Evolutionary conservation across 129 eudicot species (phyloP), one percentile per base, ranked within the genome.

Genomic region (sunflower (Helianthus annuus)): DNA sequence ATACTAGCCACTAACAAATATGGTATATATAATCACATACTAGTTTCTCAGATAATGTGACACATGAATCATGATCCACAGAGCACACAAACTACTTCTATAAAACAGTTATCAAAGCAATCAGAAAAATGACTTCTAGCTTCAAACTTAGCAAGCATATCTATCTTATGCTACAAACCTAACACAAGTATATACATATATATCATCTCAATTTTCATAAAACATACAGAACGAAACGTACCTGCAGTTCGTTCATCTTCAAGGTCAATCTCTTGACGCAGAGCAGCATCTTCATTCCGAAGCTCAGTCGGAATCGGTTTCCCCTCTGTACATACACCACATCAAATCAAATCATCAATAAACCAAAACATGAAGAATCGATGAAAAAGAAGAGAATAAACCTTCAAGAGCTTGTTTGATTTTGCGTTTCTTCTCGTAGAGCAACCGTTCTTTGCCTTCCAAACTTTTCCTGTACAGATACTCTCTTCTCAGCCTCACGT

Each of bases 301-400:
- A 94, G 92, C 89, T 94, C 98, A 19, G 98, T 94, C 10, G 98
- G 97, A 79, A 90, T 90, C 42, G 98, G 96, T 44, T 90, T 94
- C 6, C 98, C 97, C 91, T 94, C 98, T 94, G 75, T 24, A 45
- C 40, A 19, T 19, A 19, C 22, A 19, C 22, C 22, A 19, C 22
- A 78, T 3, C n/a, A 42, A 34, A 27, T 14, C 5, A 63, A 0
- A 48, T 29, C 22, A 27, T 3, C 36, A 2, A 14, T 6, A 14
- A 14, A 48, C 2, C 6, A 12, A 6, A 63, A 45, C 3, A 9
- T 12, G 14, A 60, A 60, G 54, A 66, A 36, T 22, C 10, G 45
- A 17, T 9, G 19, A 59, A 6, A 34, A 22, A 22, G 12, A 22
- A 48, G 10, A n/a, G n/a, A 11, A 11, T 16, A 40, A 10, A 90